phyloP scores from a whole-genome alignment of 2,329 filamentous ascomycete species.

The Mycosphaerella sp. region DNA sequence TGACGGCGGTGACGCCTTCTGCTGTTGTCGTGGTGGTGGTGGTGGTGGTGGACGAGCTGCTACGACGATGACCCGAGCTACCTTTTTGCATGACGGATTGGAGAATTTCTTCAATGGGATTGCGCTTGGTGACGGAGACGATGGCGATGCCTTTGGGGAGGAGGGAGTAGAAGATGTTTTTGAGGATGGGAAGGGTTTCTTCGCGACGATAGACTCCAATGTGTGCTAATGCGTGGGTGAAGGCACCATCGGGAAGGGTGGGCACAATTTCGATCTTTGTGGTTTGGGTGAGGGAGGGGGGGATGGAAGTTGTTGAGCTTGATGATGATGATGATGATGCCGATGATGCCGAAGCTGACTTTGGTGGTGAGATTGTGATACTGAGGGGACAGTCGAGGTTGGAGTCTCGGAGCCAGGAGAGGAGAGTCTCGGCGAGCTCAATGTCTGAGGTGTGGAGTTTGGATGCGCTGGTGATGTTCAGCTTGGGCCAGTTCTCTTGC shows the following conservation, averaged over 20 bases:
- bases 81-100: not conserved
- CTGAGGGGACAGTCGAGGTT: conserved; percentile 1
- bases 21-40: not conserved
- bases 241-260: not conserved
- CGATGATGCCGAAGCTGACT: not conserved
- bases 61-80: not conserved
- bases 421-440: conserved; percentile 9
- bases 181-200: conserved; percentile 1
- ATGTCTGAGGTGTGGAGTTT: conserved; percentile 6
- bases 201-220: conserved; percentile 1
- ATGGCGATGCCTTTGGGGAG: conserved; percentile 9
- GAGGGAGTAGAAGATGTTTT: conserved; percentile 10
- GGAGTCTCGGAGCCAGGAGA: conserved; percentile 8
- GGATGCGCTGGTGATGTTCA: conserved; percentile 6
- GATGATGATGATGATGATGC: too few species aligned
- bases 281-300: conserved; percentile 1
- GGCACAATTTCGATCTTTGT: conserved; percentile 4
- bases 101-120: not conserved
- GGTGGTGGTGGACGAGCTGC: not conserved
- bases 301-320: not conserved
- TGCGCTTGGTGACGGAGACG: conserved; percentile 7
- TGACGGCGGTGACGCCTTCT: not conserved
- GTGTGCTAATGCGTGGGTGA: conserved; percentile 15
- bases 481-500: conserved; percentile 6
- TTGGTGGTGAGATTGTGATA: conserved; percentile 1